These are phyloP conservation scores for Pouteria campechiana DNA, from an alignment of 179 eudicot species.

Conservation along the genomic window DNA sequence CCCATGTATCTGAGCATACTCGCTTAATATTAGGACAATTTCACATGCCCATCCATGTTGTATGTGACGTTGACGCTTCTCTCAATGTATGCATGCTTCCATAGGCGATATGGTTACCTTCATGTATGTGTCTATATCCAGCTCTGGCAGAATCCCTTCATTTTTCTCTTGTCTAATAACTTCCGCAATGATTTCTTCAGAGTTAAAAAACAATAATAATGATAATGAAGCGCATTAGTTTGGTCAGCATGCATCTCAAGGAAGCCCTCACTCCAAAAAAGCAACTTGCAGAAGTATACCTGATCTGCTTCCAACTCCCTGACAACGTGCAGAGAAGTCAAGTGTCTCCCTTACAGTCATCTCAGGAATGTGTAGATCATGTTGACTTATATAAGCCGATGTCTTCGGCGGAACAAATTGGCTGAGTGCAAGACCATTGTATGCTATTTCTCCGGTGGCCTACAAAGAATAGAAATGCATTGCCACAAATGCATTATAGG, in stretches of 20 bases:
- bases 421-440: constrained; percentile 9
- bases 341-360: constrained; percentile 16
- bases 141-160: constrained; percentile 6
- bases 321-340: constrained; percentile 12
- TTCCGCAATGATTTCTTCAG: constrained; percentile 4
- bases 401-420: constrained; percentile 12
- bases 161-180: constrained; percentile 7
- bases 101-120: no score
- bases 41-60: no score
- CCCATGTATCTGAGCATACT: no score
- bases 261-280: no score
- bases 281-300: constrained; percentile 2
- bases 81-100: no score
- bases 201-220: neutral
- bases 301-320: constrained; percentile 12
- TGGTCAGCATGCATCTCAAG: neutral
- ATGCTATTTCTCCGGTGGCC: constrained; percentile 11
- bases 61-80: no score
- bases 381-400: constrained; percentile 14
- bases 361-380: constrained; percentile 12
- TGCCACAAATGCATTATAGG: neutral
- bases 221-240: neutral
- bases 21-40: no score
- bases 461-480: neutral
- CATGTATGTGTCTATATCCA: constrained; percentile 7